Evolutionary conservation across 2,329 filamentous ascomycete species (phyloP).

Genomic region (Botrytis byssoidea): DNA sequence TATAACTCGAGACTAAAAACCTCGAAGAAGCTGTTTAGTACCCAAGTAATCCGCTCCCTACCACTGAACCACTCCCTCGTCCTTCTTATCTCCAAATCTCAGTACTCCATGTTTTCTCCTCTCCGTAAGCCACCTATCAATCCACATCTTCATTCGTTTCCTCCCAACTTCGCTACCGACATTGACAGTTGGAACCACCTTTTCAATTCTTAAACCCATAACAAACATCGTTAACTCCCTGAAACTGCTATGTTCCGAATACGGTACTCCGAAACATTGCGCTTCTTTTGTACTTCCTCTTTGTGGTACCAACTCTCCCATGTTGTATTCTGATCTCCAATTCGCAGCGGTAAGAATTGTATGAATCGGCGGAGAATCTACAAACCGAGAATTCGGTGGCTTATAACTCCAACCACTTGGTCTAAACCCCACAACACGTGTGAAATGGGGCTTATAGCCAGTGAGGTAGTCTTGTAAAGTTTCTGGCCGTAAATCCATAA

Average conservation of each 20-base stretch:
- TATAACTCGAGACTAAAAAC: neutral
- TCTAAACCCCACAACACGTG: conserved; percentile 83
- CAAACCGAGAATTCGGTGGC: conserved; percentile 62
- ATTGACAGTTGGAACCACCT: conserved; percentile 92
- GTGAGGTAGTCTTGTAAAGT: conserved; percentile 88
- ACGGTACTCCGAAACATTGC: conserved; percentile 90
- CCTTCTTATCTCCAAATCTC: conserved; percentile 34
- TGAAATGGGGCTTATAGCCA: conserved; percentile 76
- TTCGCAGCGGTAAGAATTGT: conserved; percentile 58
- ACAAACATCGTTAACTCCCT: conserved; percentile 92
- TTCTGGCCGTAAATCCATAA: conserved; percentile 91
- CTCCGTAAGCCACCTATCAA: conserved; percentile 61
- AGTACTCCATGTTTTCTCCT: conserved; percentile 55
- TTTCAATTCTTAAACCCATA: conserved; percentile 81
- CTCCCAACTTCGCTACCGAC: conserved; percentile 58
- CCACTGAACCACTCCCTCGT: conserved; percentile 35
- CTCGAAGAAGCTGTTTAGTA: neutral
- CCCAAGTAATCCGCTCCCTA: conserved; percentile 17
- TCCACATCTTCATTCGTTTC: conserved; percentile 63
- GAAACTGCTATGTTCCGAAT: conserved; percentile 94
- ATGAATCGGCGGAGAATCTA: conserved; percentile 61
- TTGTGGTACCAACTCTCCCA: conserved; percentile 73
- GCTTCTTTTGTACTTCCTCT: conserved; percentile 79
- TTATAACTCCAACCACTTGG: conserved; percentile 95
- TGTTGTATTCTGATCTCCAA: conserved; percentile 75